A percentile compares a stretch with the other conserved stretches of the same genome.
Conservation (phyloP, 805 yeast species). For the Priceomyces melissophilus region DNA sequence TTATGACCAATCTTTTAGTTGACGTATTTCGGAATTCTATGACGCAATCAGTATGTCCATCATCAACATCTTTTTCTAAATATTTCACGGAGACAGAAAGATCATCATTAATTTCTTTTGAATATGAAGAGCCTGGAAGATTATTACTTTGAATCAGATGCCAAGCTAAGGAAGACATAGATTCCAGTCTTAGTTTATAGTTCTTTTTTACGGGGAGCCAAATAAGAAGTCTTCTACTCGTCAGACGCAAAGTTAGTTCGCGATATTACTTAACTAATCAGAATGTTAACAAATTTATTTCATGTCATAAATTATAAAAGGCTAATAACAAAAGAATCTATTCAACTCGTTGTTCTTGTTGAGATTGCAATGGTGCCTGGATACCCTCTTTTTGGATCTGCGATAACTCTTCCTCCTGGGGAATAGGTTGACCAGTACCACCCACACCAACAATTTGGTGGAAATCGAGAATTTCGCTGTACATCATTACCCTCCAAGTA, state of each 20-base stretch:
- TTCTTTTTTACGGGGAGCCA: too few relatives aligned
- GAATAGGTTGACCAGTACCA: conserved; percentile 9
- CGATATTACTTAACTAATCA: too few relatives aligned
- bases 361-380: conserved; percentile 19
- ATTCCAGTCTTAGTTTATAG: too few relatives aligned
- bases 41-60: conserved; percentile 15
- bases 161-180: too few relatives aligned
- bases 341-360: conserved; percentile 13
- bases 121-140: too few relatives aligned
- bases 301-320: too few relatives aligned
- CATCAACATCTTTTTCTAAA: conserved; percentile 3
- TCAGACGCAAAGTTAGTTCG: too few relatives aligned
- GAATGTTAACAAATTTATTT: too few relatives aligned
- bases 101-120: conserved; percentile 19
- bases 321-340: conserved; percentile 2
- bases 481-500: conserved; percentile 99
- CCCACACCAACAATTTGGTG: conserved; percentile 74
- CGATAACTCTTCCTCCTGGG: conserved; percentile 19
- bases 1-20: conserved; percentile 9
- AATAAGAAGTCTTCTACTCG: too few relatives aligned
- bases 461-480: conserved; percentile 92
- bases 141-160: too few relatives aligned
- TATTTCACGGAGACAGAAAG: conserved; percentile 19
- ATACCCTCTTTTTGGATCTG: conserved; percentile 26
- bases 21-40: conserved; percentile 19